Percentiles rank a stretch among this genome's conserved stretches.
Evolutionary conservation across 2,329 filamentous ascomycete species (phyloP).

Genomic region (Colletotrichum aenigma): DNA sequence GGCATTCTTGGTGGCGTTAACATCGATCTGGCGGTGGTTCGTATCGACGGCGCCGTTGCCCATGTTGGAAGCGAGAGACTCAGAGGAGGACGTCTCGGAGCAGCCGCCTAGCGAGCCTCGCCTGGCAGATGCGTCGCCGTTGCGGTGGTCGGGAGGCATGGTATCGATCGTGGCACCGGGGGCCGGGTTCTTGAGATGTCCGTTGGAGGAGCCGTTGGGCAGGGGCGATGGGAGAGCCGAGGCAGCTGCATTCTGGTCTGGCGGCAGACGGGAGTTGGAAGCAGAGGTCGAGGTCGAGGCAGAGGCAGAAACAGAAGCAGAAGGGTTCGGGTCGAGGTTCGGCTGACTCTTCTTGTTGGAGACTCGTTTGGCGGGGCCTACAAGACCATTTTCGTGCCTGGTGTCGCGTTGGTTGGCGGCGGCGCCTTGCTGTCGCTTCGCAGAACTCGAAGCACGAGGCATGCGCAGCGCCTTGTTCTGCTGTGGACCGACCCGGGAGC

Average conservation of each 20-base stretch:
- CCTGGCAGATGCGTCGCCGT: constrained; percentile 45
- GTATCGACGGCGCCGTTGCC: constrained; percentile 45
- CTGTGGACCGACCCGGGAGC: constrained; percentile 40
- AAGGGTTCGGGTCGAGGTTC: constrained; percentile 39
- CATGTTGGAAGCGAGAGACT: constrained; percentile 46
- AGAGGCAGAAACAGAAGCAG: not conserved
- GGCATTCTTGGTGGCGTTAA: constrained; percentile 70
- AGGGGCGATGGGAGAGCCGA: constrained; percentile 25
- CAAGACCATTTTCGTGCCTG: constrained; percentile 86
- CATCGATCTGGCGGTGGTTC: constrained; percentile 69
- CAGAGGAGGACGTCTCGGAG: constrained; percentile 61
- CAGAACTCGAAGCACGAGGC: constrained; percentile 63
- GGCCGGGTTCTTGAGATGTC: constrained; percentile 19
- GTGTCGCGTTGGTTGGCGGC: constrained; percentile 69
- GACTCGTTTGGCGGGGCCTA: constrained; percentile 57
- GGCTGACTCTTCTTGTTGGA: constrained; percentile 50
- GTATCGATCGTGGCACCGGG: constrained; percentile 29
- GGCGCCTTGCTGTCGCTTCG: constrained; percentile 67
- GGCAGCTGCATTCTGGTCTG: constrained; percentile 30
- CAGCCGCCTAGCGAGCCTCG: constrained; percentile 55
- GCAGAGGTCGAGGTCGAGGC: constrained; percentile 22
- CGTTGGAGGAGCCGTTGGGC: constrained; percentile 32
- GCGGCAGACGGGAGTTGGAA: constrained; percentile 24
- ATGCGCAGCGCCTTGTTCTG: constrained; percentile 51
- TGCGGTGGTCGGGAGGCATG: constrained; percentile 45